A percentile compares a stretch with the other conserved stretches of the same genome.
Evolutionary conservation across 2,329 filamentous ascomycete species (phyloP).

Genomic region (Emydomyces testavorans): DNA sequence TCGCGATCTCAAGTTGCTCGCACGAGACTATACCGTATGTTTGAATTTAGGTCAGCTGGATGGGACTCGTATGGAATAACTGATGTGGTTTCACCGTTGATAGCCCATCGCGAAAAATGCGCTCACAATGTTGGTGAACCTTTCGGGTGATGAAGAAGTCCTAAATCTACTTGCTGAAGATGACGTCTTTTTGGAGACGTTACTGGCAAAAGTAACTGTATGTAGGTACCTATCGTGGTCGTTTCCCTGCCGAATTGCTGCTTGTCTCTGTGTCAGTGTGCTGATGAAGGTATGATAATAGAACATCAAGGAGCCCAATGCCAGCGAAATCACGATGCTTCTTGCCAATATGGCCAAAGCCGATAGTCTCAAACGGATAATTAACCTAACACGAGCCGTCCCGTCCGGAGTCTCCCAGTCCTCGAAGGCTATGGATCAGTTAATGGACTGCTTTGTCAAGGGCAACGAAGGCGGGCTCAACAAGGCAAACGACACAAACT

Average conservation of each 20-base stretch:
- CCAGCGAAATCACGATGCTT: conserved; percentile 79
- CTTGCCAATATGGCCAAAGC: conserved; percentile 83
- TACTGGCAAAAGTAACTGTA: conserved; percentile 64
- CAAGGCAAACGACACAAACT: conserved; percentile 49
- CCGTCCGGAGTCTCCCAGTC: conserved; percentile 62
- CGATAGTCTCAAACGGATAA: conserved; percentile 57
- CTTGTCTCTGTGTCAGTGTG: too few species aligned
- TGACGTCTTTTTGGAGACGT: conserved; percentile 63
- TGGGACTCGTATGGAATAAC: not conserved
- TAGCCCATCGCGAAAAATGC: conserved; percentile 88
- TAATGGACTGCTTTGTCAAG: conserved; percentile 93
- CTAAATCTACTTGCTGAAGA: conserved; percentile 63
- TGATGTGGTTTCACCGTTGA: conserved; percentile 1
- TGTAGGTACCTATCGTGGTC: conserved; percentile 40
- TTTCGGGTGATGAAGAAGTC: conserved; percentile 73
- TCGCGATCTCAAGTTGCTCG: conserved; percentile 74
- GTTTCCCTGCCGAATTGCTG: conserved; percentile 3
- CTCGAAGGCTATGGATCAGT: conserved; percentile 67
- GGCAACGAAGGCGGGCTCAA: conserved; percentile 75
- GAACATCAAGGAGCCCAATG: conserved; percentile 58
- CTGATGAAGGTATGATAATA: conserved; percentile 15
- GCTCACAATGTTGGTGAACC: conserved; percentile 62
- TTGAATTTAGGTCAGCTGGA: not conserved
- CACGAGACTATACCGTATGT: conserved; percentile 69
- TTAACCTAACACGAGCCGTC: conserved; percentile 55